Evolutionary conservation across 2,329 filamentous ascomycete genomes (phyloP), one percentile per base, ranked within the genome.

Genomic region (Metarhizium sp.): DNA sequence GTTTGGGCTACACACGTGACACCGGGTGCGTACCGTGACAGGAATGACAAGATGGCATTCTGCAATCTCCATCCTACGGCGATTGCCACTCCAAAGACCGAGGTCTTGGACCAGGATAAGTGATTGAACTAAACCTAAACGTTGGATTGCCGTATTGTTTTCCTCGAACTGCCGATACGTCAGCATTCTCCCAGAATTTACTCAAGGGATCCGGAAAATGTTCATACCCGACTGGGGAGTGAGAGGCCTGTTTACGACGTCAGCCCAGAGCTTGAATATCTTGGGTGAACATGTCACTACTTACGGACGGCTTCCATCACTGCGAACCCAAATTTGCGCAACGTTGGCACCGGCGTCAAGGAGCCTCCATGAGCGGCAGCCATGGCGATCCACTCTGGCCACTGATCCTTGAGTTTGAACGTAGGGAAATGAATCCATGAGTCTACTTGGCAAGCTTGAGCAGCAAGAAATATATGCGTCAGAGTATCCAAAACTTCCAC

Each of bases 371-470:
- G 77, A 3, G 84, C 79, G 0, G 80, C 77, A 3, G 82, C 77
- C n/a, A 76, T 74, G 6, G 78, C 80, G 14, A 86, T 71, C 67
- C 85, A 79, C 59, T 86, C 82, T 0, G 82, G 78, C 57, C 75
- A 75, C 56, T 81, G 75, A 2, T 72, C 70, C 18, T 80, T 80
- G 7, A 84, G 73, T 2, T 73, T 75, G 43, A 87, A 79, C 0
- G 80, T 81, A 1, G 80, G 77, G 49, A 81, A 76, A 66, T 87
- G 84, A 55, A 88, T 78, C 73, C 78, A 86, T 49, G 75, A 73
- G 50, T 79, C 81, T 0, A 83, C 74, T 57, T 82, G 75, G 50
- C 81, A 77, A 30, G 75, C 70, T 47, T 84, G 79, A 1, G 75
- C 75, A 1, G 79, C 78, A 20, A 86, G 69, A 58, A 81, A 86